Conservation (phyloP, 305 asterid species). For the Fraxinus platypoda region DNA sequence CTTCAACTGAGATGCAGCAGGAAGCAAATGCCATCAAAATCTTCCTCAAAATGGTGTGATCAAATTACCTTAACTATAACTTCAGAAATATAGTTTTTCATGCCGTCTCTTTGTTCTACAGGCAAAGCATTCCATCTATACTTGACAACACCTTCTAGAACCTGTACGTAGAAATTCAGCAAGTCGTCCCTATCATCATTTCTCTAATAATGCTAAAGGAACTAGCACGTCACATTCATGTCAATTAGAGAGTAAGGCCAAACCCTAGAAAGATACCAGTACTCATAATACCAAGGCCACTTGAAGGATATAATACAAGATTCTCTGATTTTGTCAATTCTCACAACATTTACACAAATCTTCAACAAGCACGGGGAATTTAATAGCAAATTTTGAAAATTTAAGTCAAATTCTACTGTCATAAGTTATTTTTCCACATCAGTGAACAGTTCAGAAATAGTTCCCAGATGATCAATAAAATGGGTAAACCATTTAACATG, state of each 20-base stretch:
- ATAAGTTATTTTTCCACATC: not conserved
- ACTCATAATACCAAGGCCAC: not conserved
- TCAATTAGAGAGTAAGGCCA: not conserved
- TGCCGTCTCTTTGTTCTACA: conserved; percentile 93
- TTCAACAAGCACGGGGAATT: not conserved
- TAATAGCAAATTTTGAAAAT: not conserved
- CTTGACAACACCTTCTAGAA: conserved; percentile 95
- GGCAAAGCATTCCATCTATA: conserved; percentile 99
- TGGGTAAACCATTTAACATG: not conserved
- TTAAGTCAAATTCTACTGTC: not conserved
- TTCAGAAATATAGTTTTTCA: conserved; percentile 97
- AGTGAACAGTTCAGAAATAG: not conserved
- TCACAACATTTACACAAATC: not conserved
- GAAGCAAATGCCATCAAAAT: not conserved
- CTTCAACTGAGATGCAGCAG: not conserved
- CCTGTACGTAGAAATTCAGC: conserved; percentile 46
- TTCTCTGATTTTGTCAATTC: not conserved
- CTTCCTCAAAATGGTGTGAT: not conserved
- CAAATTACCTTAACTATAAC: conserved; percentile 84
- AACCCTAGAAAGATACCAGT: not conserved
- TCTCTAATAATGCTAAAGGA: conserved; percentile 5
- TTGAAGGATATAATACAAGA: not conserved
- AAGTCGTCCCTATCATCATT: conserved; percentile 19
- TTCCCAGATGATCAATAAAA: not conserved
- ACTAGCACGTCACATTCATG: not conserved